Evolutionary conservation across 1,284 basidiomycete species (phyloP).

Genomic region (Porphyrellus sp.): DNA sequence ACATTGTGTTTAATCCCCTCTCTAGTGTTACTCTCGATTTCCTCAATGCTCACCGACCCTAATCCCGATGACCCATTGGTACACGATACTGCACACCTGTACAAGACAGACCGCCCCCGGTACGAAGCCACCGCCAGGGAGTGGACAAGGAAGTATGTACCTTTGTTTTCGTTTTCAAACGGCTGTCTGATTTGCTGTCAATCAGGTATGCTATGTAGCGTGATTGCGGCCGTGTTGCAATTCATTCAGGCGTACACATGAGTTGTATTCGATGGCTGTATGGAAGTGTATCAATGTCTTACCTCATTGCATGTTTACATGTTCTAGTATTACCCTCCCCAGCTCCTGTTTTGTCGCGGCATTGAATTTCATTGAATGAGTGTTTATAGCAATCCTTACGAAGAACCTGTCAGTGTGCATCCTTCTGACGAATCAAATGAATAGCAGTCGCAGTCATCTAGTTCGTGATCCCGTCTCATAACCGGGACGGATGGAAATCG

Average conservation of each 20-base stretch:
- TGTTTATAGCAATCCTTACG: conserved; percentile 17
- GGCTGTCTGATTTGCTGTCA: conserved; percentile 17
- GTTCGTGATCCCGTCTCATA: background rate
- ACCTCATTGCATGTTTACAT: conserved; percentile 31
- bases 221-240: conserved; percentile 16
- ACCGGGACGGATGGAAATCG: background rate
- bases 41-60: conserved; percentile 95
- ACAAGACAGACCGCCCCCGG: conserved; percentile 92
- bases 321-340: conserved; percentile 33
- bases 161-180: background rate
- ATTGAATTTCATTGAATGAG: conserved; percentile 18
- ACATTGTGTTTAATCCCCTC: background rate
- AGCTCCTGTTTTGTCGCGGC: conserved; percentile 16
- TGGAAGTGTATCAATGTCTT: conserved; percentile 36
- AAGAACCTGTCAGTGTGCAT: background rate
- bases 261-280: conserved; percentile 35
- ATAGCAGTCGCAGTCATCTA: background rate
- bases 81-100: conserved; percentile 82
- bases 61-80: conserved; percentile 91
- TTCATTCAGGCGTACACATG: conserved; percentile 22
- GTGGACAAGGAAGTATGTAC: conserved; percentile 93
- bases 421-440: conserved; percentile 5
- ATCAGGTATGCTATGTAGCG: conserved; percentile 58
- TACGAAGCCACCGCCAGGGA: conserved; percentile 95
- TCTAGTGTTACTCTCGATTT: conserved; percentile 88